Conservation (phyloP, 2,329 filamentous ascomycete species). For the Neofusicoccum sp. region DNA sequence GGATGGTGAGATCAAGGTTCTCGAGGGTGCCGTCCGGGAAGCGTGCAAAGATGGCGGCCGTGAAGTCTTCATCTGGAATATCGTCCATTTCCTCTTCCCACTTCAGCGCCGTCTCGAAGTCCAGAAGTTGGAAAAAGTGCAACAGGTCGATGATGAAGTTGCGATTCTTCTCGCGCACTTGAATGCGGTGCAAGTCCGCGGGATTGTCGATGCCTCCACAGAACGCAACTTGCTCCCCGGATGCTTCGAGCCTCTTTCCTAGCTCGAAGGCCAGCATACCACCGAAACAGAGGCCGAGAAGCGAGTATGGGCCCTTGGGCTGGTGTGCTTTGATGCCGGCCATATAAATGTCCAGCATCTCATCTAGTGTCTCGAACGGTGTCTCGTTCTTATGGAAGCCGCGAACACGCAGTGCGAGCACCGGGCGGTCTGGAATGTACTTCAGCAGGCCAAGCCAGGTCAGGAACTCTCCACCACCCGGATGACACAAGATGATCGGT, state of each 20-base stretch:
- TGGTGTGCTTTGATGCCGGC: slow-evolving; percentile 14
- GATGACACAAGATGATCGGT: slow-evolving; percentile 17
- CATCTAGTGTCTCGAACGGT: slow-evolving; percentile 9
- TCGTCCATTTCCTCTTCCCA: slow-evolving; percentile 19
- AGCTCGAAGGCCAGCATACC: slow-evolving; percentile 16
- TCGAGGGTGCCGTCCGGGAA: slow-evolving; percentile 17
- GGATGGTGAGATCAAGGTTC: slow-evolving; percentile 11
- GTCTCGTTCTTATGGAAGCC: slow-evolving; percentile 17
- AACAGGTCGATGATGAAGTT: slow-evolving; percentile 19
- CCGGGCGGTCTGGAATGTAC: slow-evolving; percentile 7
- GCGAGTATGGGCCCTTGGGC: slow-evolving; percentile 8
- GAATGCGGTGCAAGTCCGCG: slow-evolving; percentile 9
- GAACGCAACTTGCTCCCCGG: slow-evolving; percentile 5
- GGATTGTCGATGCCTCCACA: slow-evolving; percentile 18
- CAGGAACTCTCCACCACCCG: slow-evolving; percentile 17
- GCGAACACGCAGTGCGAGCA: slow-evolving; percentile 12
- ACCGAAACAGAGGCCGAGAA: slow-evolving; percentile 17
- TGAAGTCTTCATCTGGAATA: slow-evolving; percentile 15
- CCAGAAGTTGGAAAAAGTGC: slow-evolving; percentile 18
- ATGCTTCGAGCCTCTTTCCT: slow-evolving; percentile 16
- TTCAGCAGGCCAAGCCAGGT: slow-evolving; percentile 12
- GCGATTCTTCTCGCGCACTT: slow-evolving; percentile 4
- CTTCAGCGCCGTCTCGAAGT: neutral
- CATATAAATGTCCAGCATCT: slow-evolving; percentile 16
- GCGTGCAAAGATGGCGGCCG: slow-evolving; percentile 15